Percentiles rank a stretch among this genome's conserved stretches.
Conservation (phyloP, 345 rosid genomes). For the Mangifera indica region DNA sequence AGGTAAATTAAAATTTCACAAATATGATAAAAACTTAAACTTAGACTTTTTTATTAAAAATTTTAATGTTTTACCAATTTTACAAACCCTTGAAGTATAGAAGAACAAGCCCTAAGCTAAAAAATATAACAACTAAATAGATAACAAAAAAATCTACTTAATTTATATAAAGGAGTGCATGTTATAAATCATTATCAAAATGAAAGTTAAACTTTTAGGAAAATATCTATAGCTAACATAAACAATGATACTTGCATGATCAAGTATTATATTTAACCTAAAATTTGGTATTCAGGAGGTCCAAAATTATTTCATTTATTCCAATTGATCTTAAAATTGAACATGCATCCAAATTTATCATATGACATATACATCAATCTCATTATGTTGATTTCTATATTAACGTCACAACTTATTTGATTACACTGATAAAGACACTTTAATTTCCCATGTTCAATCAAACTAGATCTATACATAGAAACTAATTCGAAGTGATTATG, state of each 20-base stretch:
- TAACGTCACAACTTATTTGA: background rate
- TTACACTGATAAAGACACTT: constrained; percentile 1
- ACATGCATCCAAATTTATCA: background rate
- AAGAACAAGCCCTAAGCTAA: too few relatives aligned
- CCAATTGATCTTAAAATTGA: background rate
- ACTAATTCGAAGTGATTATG: background rate
- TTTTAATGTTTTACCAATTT: too few relatives aligned
- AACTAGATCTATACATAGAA: background rate
- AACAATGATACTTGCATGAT: background rate
- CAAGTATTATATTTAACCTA: background rate
- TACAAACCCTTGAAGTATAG: too few relatives aligned
- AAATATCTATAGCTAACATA: background rate
- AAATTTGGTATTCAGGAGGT: background rate
- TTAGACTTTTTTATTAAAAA: too few relatives aligned
- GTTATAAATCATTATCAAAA: too few relatives aligned
- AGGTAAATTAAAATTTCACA: too few relatives aligned
- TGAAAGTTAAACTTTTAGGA: background rate
- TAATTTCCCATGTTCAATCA: background rate
- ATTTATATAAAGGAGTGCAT: background rate
- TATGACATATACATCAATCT: background rate
- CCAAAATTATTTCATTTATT: background rate
- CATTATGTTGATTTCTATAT: background rate
- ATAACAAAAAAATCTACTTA: background rate
- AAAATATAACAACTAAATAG: too few relatives aligned
- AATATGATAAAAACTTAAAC: too few relatives aligned